phyloP scores from a whole-genome alignment of 1,284 basidiomycete species.

The Erythrobasidium hasegawianum region DNA sequence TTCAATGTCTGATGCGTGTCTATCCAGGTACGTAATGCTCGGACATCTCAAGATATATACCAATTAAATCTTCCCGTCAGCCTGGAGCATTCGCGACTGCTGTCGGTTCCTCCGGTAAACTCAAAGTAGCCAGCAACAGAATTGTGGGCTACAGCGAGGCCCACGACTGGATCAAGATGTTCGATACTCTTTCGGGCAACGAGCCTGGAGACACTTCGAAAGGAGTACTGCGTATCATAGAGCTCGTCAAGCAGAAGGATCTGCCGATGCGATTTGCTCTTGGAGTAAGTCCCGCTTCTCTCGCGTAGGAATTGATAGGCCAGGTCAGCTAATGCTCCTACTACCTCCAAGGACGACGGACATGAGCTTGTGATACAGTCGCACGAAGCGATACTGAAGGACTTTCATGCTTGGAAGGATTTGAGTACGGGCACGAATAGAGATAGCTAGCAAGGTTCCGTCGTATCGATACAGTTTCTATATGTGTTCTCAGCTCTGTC shows the following conservation, averaged over 20 bases:
- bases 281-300: slow-evolving; percentile 5
- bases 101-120: slow-evolving; percentile 2
- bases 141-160: slow-evolving; percentile 22
- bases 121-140: slow-evolving; percentile 4
- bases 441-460: not conserved
- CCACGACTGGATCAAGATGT: slow-evolving; percentile 13
- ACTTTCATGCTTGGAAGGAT: not conserved
- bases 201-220: slow-evolving; percentile 29
- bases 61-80: not conserved
- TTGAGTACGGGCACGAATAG: slow-evolving; percentile 16
- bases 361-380: slow-evolving; percentile 8
- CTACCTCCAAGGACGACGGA: slow-evolving; percentile 12
- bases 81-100: slow-evolving; percentile 25
- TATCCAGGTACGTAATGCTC: not conserved
- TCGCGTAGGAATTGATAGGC: too few species aligned
- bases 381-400: slow-evolving; percentile 11
- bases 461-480: too few species aligned
- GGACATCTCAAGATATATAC: not conserved
- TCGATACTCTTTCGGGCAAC: not conserved
- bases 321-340: too few species aligned
- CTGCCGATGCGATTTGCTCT: slow-evolving; percentile 22
- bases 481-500: too few species aligned
- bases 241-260: slow-evolving; percentile 14
- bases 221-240: slow-evolving; percentile 20
- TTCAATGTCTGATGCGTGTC: slow-evolving; percentile 25